Evolutionary conservation across 192 early-diverging fungal species (phyloP), one percentile per base, ranked within the genome.

Genomic region (Lobosporangium transversale): DNA sequence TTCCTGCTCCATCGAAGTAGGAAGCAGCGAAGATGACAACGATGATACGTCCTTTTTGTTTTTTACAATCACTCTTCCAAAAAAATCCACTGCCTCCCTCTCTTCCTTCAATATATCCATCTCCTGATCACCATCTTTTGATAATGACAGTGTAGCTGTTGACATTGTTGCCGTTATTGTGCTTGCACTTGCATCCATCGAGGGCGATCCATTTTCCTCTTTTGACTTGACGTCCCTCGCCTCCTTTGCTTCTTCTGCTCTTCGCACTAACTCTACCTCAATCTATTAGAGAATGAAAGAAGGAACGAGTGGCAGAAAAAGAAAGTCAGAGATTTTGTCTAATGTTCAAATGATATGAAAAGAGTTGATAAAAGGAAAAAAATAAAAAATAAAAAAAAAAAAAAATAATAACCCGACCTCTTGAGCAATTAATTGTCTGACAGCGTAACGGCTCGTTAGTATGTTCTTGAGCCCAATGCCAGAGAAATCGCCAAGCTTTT

Each of bases 351-450:
- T 14, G 3, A 40, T 20, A 31, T 20, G 5, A 8, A 36, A 50
- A 27, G 43, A 7, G 56, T 48, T 6, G 55, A 62, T 4, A 43
- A 18, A 24, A 32, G 4, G 6, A 37, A 57, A 1, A 60, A 44
- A 47, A 23, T 35, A 23, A 31, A n/a, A 53, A 27, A 27, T 61
- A 35, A 59, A 32, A 26, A 17, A n/a, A n/a, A n/a, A n/a, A n/a
- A n/a, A n/a, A n/a, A n/a, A 43, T 40, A 23, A 45, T 30, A 42
- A 27, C 35, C 35, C 35, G 58, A 93, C 89, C 83, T 95, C 92
- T 63, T 90, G 91, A 1, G 93, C 78, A 61, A 96, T 87, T 49
- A 97, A 70, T 79, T 95, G 94, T 47, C 91, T 85, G 7, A 92
- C 87, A 0, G 93, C 89, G 73, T 95, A 93, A n/a, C 83, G 82